Base-by-base conservation (phyloP, 139 green algal genomes). In the Volvox africanus region DNA sequence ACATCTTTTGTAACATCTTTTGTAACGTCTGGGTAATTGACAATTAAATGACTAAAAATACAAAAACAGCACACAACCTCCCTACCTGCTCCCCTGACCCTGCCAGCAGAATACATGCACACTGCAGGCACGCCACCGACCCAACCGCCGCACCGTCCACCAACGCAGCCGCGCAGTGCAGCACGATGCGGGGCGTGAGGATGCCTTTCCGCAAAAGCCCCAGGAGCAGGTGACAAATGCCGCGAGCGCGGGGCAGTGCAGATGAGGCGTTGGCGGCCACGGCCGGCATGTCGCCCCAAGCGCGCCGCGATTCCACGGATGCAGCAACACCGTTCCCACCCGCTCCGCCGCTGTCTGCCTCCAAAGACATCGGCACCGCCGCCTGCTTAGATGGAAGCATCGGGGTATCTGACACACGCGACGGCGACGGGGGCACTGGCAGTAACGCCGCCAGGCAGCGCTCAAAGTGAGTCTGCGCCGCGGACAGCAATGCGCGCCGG, bases 161-260 rank as follows among this genome's bases (percentile, higher is more conserved):
- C 67, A 88, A 16, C 24, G 83, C 83, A 26, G 83, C 83, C 2
- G 83, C 83, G 24, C 67, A 67, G 67, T 80, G 67, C 36, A 88
- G 83, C 35, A 88, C 83, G 67, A 88, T 88, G 67, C 83, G 83
- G 35, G 83, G 83, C 35, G 83, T 88, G 14, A 88, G 83, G 62
- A 88, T 32, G 35, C 67, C 67, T 36, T 44, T 14, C 0, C 83
- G 83, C 35, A 88, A 44, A 36, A 88, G 83, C 36, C 67, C 83
- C 67, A 80, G 35, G 67, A 88, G 67, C 67, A 88, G 67, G 67
- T 88, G 83, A 24, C 33, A 88, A 6, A 88, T 35, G 67, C 83
- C 83, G 36, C 83, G 83, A 2, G 67, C 83, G 24, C 83, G 83
- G 0, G 35, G 65, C 83, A 80, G 36, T 37, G 67, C 67, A 16